Base-by-base conservation (phyloP, 2,329 filamentous ascomycete genomes). In the Blastomyces percursus region DNA sequence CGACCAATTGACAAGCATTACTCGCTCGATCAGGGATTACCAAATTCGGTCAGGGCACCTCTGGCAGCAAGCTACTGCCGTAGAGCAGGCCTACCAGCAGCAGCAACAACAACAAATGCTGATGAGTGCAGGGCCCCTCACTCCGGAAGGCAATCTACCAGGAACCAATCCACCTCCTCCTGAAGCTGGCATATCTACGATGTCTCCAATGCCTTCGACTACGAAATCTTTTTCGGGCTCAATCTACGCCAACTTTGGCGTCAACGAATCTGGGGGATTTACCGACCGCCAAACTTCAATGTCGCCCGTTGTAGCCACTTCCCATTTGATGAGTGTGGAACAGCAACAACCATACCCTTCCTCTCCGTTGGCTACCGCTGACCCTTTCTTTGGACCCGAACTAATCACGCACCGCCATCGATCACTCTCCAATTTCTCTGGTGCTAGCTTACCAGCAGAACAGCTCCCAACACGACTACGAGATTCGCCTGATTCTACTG, bases 61-160 rank as follows among this genome's bases (percentile, higher is more conserved):
- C 40, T 78, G 75, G 75, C 74, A 77, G 64, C 77, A 79, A 69
- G 74, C 73, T 51, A 71, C 73, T 50, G 69, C 72, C 50, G 72
- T 79, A 46, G 76, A 79, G 65, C 74, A 78, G 64, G 72, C 74
- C 21, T 76, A 76, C 59, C 75, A 78, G 56, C 74, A 79, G 62
- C 77, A 79, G 62, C 75, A 77, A 62, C 76, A 75, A 61, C 59
- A 63, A 35, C 63, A 65, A 46, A 60, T 75, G 69, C 74, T 75
- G 61, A 67, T 75, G 66, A 76, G 75, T 52, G 73, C 73, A 60
- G 77, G 75, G n/a, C 76, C 76, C 42, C 69, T 79, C 57, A 85
- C 83, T n/a, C 84, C 84, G n/a, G 84, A 86, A 72, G 82, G 82
- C 35, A 78, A 80, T 40, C 73, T 85, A 16, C 82, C 83, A 30